A percentile compares a stretch with the other conserved stretches of the same genome.
Conservation (phyloP, 176 grass and related monocot species). For the Eremochloa ophiuroides region DNA sequence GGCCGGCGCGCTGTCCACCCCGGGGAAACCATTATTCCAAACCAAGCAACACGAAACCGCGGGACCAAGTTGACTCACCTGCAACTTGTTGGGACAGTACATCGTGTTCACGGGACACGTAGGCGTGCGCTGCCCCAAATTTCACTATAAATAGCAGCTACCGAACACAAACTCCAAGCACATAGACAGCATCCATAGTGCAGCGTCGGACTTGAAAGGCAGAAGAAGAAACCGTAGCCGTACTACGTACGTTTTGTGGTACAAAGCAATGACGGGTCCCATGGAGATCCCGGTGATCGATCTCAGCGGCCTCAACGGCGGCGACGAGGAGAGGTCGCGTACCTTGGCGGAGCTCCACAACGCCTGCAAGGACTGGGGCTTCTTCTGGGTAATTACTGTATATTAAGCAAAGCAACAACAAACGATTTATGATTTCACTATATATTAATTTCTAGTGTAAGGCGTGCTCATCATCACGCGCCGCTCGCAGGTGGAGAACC, state of each 20-base stretch:
- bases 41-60: conserved; percentile 19
- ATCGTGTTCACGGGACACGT: not conserved
- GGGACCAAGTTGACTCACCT: not conserved
- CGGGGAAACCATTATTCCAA: not conserved
- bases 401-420: not conserved
- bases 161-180: not conserved
- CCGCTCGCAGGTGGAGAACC: conserved; percentile 57
- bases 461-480: too few relatives aligned
- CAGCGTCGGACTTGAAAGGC: not conserved
- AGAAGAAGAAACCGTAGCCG: not conserved
- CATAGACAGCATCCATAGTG: not conserved
- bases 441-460: too few relatives aligned
- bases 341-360: conserved; percentile 59
- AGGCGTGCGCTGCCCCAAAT: not conserved
- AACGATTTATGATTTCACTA: too few relatives aligned
- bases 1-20: not conserved
- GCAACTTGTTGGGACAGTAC: not conserved
- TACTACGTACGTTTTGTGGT: not conserved
- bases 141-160: not conserved
- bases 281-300: conserved; percentile 77
- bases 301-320: conserved; percentile 39
- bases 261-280: not conserved
- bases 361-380: conserved; percentile 65
- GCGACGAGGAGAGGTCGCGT: conserved; percentile 31
- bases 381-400: conserved; percentile 79